Evolutionary conservation across 1,284 basidiomycete genomes (phyloP).

Genomic region (Leucoagaricus sp.): DNA sequence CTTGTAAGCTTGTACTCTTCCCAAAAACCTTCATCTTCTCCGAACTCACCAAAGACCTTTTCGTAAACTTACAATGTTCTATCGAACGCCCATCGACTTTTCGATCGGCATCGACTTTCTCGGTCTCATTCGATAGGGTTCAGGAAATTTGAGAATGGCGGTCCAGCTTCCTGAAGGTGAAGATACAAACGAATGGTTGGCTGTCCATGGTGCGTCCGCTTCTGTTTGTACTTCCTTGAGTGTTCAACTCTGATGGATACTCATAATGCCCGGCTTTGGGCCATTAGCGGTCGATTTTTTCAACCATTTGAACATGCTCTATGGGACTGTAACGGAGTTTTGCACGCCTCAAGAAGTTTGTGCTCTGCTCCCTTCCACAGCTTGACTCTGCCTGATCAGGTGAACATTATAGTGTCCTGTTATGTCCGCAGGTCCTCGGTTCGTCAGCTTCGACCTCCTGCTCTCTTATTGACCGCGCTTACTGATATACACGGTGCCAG

Average conservation of each 20-base stretch:
- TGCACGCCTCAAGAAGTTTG: slow-evolving; percentile 89
- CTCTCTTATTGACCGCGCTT: neutral
- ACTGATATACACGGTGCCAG: slow-evolving; percentile 38
- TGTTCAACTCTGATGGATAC: no score
- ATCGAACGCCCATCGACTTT: no score
- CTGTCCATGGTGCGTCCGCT: slow-evolving; percentile 80
- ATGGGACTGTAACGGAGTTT: slow-evolving; percentile 95
- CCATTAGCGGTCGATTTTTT: slow-evolving; percentile 90
- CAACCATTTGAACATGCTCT: slow-evolving; percentile 95
- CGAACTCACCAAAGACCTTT: neutral
- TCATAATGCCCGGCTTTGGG: neutral
- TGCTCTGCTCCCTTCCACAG: slow-evolving; percentile 1
- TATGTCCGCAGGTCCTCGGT: slow-evolving; percentile 98
- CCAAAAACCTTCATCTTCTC: neutral
- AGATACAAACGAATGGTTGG: slow-evolving; percentile 95
- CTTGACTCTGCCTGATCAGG: neutral
- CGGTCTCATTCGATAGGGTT: slow-evolving; percentile 59
- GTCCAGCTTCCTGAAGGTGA: slow-evolving; percentile 94
- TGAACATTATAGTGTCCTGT: slow-evolving; percentile 79
- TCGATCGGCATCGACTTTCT: no score
- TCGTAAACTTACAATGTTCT: slow-evolving; percentile 40
- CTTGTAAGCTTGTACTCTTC: slow-evolving; percentile 57
- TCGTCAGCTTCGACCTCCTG: slow-evolving; percentile 25
- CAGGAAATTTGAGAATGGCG: slow-evolving; percentile 88
- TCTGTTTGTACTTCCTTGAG: neutral